Evolutionary conservation across 352 stramenopile species (phyloP).

Genomic region (Globisporangium heterothallicum): DNA sequence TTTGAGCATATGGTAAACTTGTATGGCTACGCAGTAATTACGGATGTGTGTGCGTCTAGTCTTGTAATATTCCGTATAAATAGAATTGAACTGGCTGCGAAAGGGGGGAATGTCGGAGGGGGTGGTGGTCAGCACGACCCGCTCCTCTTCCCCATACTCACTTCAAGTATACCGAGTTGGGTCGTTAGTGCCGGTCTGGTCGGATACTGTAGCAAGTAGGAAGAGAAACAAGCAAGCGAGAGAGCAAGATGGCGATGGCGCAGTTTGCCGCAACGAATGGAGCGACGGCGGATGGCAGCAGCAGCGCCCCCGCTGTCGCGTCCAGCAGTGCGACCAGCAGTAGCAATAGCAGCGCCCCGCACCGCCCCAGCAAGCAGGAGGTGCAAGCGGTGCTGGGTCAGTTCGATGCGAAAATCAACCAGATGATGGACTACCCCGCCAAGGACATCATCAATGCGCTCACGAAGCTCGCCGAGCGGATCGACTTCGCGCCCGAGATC

Average conservation of each 20-base stretch:
- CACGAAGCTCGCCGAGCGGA: conserved; percentile 78
- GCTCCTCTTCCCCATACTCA: conserved; percentile 1
- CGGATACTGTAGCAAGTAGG: neutral
- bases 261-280: conserved; percentile 25
- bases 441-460: conserved; percentile 88
- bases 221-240: neutral
- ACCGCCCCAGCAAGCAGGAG: conserved; percentile 18
- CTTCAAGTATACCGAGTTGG: neutral
- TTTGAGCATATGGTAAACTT: no score
- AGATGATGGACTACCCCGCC: conserved; percentile 82
- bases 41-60: no score
- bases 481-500: conserved; percentile 73
- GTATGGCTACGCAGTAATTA: no score
- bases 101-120: neutral
- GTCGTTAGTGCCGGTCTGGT: neutral
- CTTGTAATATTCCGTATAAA: no score
- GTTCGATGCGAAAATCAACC: conserved; percentile 83
- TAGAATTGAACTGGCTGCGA: neutral
- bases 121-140: no score
- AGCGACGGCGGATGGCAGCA: conserved; percentile 5
- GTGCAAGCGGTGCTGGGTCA: conserved; percentile 59
- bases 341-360: neutral
- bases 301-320: neutral
- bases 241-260: conserved; percentile 45
- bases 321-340: neutral